Conservation (phyloP, 2,329 filamentous ascomycete species). For the Lomentospora prolificans region DNA sequence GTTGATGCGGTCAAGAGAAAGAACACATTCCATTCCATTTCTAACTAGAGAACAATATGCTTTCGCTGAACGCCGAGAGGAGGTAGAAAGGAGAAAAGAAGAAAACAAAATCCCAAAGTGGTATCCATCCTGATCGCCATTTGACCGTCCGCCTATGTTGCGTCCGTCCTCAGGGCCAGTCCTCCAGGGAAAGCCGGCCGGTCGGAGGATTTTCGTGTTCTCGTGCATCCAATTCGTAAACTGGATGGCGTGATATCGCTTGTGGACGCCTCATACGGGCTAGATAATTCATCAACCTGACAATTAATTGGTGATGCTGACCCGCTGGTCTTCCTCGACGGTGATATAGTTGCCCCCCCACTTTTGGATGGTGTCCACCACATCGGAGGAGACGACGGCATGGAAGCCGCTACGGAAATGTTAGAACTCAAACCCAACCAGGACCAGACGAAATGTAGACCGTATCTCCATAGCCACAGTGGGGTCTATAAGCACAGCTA, state of each 20-base stretch:
- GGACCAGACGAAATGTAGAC: neutral
- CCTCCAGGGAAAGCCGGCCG: neutral
- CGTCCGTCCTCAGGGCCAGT: neutral
- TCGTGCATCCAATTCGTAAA: neutral
- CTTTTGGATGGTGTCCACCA: slow-evolving; percentile 57
- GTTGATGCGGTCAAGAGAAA: no score
- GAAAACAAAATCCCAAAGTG: slow-evolving; percentile 1
- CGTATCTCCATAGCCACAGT: slow-evolving; percentile 5
- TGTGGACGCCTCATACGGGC: no score
- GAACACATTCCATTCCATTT: neutral
- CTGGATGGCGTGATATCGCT: neutral
- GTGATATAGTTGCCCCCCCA: slow-evolving; percentile 40
- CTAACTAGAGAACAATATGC: neutral
- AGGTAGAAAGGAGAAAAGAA: neutral
- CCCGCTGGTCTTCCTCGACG: slow-evolving; percentile 69
- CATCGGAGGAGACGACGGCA: slow-evolving; percentile 59
- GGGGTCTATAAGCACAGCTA: no score
- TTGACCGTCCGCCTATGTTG: neutral
- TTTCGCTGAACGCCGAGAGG: neutral
- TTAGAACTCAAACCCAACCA: slow-evolving; percentile 16
- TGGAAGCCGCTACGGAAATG: slow-evolving; percentile 57
- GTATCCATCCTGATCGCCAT: neutral
- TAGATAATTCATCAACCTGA: no score
- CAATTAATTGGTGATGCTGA: slow-evolving; percentile 36
- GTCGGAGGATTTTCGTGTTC: neutral